phyloP scores from a whole-genome alignment of 148 eudicot species.

The Heliosperma pusillum region DNA sequence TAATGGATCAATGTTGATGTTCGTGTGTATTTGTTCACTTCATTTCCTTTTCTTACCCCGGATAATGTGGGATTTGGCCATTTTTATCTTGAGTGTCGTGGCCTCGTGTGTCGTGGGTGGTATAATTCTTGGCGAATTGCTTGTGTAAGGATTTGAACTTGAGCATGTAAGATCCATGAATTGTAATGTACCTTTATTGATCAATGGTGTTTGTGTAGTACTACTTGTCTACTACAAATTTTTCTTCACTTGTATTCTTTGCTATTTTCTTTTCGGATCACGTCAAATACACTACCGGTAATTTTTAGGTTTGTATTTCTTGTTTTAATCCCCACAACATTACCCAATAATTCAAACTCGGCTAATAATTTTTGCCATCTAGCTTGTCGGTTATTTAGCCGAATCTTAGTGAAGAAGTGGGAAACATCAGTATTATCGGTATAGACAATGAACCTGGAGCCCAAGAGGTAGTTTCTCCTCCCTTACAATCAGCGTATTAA shows the following conservation, averaged over 20 bases:
- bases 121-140: too few species aligned
- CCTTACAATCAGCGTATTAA: too few species aligned
- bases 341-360: too few species aligned
- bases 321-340: constrained; percentile 1
- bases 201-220: not conserved
- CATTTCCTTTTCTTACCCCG: not conserved
- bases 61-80: not conserved
- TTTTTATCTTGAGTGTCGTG: not conserved
- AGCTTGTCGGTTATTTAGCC: too few species aligned
- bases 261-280: not conserved
- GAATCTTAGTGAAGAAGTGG: too few species aligned
- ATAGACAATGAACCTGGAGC: too few species aligned
- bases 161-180: not conserved
- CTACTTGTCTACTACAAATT: too few species aligned
- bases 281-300: not conserved
- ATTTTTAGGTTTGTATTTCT: constrained; percentile 21
- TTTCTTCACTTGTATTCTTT: not conserved
- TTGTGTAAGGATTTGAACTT: not conserved
- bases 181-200: not conserved
- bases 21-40: not conserved
- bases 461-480: too few species aligned
- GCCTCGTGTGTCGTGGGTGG: not conserved
- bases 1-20: not conserved
- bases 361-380: too few species aligned
- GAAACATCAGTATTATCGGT: too few species aligned